Evolutionary conservation across 208 protist genomes (phyloP).

Genomic region (Crithidia fasciculata): DNA sequence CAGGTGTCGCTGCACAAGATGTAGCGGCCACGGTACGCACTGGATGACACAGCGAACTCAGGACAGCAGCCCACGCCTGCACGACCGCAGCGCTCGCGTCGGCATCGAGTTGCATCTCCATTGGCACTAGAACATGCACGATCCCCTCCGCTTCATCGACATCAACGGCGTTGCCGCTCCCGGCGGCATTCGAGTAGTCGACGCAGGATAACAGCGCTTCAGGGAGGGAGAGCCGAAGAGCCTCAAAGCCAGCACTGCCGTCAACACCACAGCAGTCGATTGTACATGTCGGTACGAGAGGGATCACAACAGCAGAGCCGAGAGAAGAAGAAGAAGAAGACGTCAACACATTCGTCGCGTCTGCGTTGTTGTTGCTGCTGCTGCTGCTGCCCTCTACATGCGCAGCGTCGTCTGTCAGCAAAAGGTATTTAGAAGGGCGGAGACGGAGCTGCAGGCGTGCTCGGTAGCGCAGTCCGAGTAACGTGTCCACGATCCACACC

Average conservation of each 20-base stretch:
- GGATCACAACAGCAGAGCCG: constrained; percentile 6
- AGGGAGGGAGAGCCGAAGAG: constrained; percentile 5
- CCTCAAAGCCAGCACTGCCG: neutral
- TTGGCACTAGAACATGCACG: too few species aligned
- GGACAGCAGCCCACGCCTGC: constrained; percentile 6
- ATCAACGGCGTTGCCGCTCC: neutral
- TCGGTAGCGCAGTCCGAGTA: constrained; percentile 30
- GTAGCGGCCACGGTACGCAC: too few species aligned
- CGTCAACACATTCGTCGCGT: neutral
- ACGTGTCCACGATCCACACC: constrained; percentile 32
- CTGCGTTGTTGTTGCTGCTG: neutral
- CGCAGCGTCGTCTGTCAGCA: constrained; percentile 14
- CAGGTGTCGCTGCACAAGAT: neutral
- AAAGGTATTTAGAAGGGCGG: constrained; percentile 10
- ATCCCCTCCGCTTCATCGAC: neutral
- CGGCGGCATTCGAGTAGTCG: too few species aligned
- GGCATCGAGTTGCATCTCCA: too few species aligned
- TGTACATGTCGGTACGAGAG: constrained; percentile 12
- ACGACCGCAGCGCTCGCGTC: too few species aligned
- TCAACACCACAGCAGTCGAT: constrained; percentile 1
- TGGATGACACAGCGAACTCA: constrained; percentile 10
- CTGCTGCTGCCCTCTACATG: neutral
- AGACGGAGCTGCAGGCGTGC: constrained; percentile 30
- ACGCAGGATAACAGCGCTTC: neutral
- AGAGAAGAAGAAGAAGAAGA: neutral